Evolutionary conservation across 2,329 filamentous ascomycete genomes (phyloP), one percentile per base, ranked within the genome.

Genomic region (Thielaviopsis ethacetica): DNA sequence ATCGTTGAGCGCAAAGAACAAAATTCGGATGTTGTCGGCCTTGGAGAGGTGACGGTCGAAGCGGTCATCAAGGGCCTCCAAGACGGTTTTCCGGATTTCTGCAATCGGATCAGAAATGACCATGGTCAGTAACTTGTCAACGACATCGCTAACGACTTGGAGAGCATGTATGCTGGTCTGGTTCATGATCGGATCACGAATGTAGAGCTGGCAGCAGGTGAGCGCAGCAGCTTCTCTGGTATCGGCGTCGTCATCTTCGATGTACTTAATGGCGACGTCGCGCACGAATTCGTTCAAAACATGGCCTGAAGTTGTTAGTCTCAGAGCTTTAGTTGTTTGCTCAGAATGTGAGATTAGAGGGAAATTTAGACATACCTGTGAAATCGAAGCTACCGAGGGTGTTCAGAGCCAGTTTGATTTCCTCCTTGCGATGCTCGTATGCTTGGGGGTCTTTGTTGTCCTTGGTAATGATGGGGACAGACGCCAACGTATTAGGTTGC

Each of bases 311-410:
- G 55, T 38, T 53, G 56, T 58, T 58, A 58, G 49, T 53, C 13
- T n/a, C n/a, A 19, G 21, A 34, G 6, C 30, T 34, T 9, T 34
- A 9, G 27, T 53, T 55, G 24, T 41, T 34, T 57, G 53, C 30
- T 5, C 7, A 2, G 10, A 34, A 34, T 34, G 7, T 34, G 7
- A 34, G 10, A 34, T 9, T 2, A 34, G 30, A 9, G 10, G 7
- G 30, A 34, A 34, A 34, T 34, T 4, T 34, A 26, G 54, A 50
- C 7, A 51, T 62, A 62, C 61, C 62, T 62, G 79, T 85, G 67
- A 98, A 98, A 69, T 98, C 93, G 66, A 98, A 98, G 68, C 90
- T 96, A n/a, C 93, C 94, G 0, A 98, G 76, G 0, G 94, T 98
- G 66, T 95, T 91, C 17, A 98, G 78, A 3, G 93, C 93, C 57